Evolutionary conservation across 1,284 basidiomycete genomes (phyloP).

Genomic region (Mycena citricolor): DNA sequence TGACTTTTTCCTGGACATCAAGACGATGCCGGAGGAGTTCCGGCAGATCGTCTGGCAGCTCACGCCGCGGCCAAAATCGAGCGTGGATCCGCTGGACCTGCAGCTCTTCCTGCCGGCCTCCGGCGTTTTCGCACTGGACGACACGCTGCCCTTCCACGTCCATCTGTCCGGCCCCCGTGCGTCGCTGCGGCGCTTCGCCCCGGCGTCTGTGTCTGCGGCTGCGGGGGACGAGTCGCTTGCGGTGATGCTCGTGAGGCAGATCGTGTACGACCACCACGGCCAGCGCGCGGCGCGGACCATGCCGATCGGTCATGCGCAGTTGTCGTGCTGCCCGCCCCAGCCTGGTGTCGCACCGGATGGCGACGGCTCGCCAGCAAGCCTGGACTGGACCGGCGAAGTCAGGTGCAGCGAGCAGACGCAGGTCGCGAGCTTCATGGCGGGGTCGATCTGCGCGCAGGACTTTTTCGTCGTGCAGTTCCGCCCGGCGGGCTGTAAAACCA

Average conservation of each 20-base stretch:
- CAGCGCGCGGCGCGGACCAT: background rate
- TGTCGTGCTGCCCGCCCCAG: constrained; percentile 7
- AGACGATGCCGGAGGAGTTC: constrained; percentile 64
- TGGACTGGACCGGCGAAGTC: constrained; percentile 17
- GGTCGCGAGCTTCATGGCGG: constrained; percentile 7
- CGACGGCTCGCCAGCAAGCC: constrained; percentile 6
- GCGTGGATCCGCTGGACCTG: constrained; percentile 41
- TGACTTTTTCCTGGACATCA: constrained; percentile 47
- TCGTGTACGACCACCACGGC: constrained; percentile 10
- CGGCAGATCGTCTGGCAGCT: constrained; percentile 48
- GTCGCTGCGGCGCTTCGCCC: constrained; percentile 25
- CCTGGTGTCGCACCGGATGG: background rate
- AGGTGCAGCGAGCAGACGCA: constrained; percentile 1
- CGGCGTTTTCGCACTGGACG: constrained; percentile 28
- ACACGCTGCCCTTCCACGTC: constrained; percentile 30
- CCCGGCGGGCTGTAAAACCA: background rate
- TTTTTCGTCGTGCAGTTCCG: constrained; percentile 17
- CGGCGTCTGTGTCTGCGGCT: background rate
- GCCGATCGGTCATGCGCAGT: constrained; percentile 9
- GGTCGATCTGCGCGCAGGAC: constrained; percentile 6
- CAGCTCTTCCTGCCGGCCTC: constrained; percentile 29
- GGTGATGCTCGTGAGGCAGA: constrained; percentile 12
- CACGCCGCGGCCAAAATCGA: constrained; percentile 32
- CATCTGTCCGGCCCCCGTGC: constrained; percentile 27
- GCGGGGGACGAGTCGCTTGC: background rate